phyloP scores from a whole-genome alignment of 179 eudicot species.

The Drosera spatulata region DNA sequence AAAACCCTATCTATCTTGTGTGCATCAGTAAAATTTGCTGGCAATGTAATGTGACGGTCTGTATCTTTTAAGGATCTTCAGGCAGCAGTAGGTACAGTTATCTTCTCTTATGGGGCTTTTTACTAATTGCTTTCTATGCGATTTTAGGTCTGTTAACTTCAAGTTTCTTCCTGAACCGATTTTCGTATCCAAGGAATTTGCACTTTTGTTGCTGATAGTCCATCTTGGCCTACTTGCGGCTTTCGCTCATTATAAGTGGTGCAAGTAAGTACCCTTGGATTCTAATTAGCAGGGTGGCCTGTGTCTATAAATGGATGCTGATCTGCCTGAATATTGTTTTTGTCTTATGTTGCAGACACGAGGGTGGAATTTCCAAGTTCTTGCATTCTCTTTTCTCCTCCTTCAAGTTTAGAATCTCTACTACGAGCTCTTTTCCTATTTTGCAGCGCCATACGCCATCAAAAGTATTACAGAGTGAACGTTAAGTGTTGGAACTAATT shows the following conservation, averaged over 20 bases:
- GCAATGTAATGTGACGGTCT: too few species aligned
- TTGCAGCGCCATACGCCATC: slow-evolving; percentile 21
- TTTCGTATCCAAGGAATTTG: slow-evolving; percentile 75
- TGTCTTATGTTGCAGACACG: slow-evolving; percentile 75
- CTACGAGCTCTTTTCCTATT: slow-evolving; percentile 27
- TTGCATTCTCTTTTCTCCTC: slow-evolving; percentile 29
- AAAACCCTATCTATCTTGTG: too few species aligned
- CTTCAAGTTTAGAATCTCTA: slow-evolving; percentile 21
- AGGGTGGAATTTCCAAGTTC: slow-evolving; percentile 58
- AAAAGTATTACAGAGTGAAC: slow-evolving; percentile 40
- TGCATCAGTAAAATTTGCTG: too few species aligned
- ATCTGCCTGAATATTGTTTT: too few species aligned
- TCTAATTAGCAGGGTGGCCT: too few species aligned
- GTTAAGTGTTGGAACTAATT: too few species aligned
- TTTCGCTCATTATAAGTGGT: slow-evolving; percentile 84
- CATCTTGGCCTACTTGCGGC: slow-evolving; percentile 57
- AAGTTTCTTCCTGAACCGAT: slow-evolving; percentile 84
- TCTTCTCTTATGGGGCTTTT: too few species aligned
- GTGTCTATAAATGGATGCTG: too few species aligned
- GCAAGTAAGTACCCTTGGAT: slow-evolving; percentile 96
- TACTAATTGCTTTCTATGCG: too few species aligned
- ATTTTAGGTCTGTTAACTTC: slow-evolving; percentile 99
- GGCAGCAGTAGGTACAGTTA: too few species aligned
- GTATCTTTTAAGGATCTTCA: too few species aligned
- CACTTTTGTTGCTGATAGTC: slow-evolving; percentile 45